Percentiles rank a stretch among this genome's conserved stretches.
phyloP scores from a whole-genome alignment of 441 rosid species.

The Arabidopsis hybrid region DNA sequence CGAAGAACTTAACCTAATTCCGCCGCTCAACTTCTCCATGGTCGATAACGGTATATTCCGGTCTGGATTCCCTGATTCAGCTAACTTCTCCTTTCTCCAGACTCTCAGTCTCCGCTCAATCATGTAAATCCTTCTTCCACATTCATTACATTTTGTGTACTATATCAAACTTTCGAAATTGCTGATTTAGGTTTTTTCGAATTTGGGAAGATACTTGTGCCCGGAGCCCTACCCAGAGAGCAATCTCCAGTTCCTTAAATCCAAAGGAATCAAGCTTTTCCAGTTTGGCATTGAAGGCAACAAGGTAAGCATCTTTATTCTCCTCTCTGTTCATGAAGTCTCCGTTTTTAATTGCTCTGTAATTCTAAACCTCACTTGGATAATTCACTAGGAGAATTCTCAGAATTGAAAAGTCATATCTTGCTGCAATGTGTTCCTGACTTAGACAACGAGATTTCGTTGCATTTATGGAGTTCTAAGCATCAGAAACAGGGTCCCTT shows the following conservation, averaged over 20 bases:
- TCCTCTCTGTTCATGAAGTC: neutral
- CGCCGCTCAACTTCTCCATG: constrained; percentile 78
- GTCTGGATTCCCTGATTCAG: constrained; percentile 76
- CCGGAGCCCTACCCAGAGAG: constrained; percentile 73
- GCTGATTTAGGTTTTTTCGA: constrained; percentile 10
- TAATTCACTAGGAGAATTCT: constrained; percentile 4
- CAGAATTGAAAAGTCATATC: constrained; percentile 6
- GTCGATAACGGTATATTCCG: constrained; percentile 81
- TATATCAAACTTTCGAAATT: neutral
- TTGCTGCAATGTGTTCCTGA: constrained; percentile 34
- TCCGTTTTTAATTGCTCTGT: constrained; percentile 5
- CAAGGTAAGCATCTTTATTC: constrained; percentile 47
- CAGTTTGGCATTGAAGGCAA: constrained; percentile 79
- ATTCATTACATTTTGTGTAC: constrained; percentile 7
- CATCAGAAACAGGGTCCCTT: constrained; percentile 39
- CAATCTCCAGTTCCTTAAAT: constrained; percentile 65
- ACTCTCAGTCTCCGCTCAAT: constrained; percentile 77
- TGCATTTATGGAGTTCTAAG: constrained; percentile 41
- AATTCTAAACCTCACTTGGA: neutral
- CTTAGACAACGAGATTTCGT: constrained; percentile 38
- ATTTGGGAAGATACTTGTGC: constrained; percentile 56
- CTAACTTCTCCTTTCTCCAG: constrained; percentile 75
- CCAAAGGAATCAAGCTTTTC: constrained; percentile 67
- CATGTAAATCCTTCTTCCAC: constrained; percentile 49
- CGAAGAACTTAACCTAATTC: constrained; percentile 64